These are phyloP conservation scores for Kodamaea derodonti DNA, from an alignment of 1,139 yeast genomes.

Conservation along the genomic window DNA sequence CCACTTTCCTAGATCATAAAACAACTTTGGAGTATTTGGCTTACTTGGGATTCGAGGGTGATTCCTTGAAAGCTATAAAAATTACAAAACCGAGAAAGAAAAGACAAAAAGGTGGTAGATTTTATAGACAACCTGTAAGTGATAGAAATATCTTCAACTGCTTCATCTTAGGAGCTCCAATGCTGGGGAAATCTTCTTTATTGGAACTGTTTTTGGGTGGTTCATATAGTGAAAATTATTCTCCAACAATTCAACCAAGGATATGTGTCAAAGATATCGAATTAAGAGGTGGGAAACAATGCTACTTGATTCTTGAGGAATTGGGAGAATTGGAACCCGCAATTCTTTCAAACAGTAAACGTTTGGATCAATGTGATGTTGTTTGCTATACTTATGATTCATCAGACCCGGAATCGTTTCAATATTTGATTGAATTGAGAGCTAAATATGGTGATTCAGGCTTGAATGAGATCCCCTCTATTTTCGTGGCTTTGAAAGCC, in stretches of 20 bases:
- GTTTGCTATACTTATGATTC: constrained; percentile 88
- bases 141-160: constrained; percentile 93
- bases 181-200: constrained; percentile 81
- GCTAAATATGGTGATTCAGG: constrained; percentile 45
- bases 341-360: constrained; percentile 63
- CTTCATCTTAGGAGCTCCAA: constrained; percentile 78
- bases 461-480: constrained; percentile 71
- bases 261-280: constrained; percentile 93
- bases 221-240: constrained; percentile 63
- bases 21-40: constrained; percentile 87
- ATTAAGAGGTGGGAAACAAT: constrained; percentile 90
- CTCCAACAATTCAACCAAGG: constrained; percentile 79
- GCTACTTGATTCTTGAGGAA: constrained; percentile 86
- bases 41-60: constrained; percentile 76
- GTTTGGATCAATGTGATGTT: constrained; percentile 85
- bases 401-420: constrained; percentile 92
- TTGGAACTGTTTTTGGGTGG: constrained; percentile 79
- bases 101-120: constrained; percentile 59
- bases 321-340: constrained; percentile 85
- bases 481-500: constrained; percentile 89
- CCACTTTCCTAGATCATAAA: constrained; percentile 79
- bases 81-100: constrained; percentile 76
- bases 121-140: constrained; percentile 63
- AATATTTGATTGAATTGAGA: constrained; percentile 69
- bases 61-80: constrained; percentile 59